Base-by-base conservation (phyloP, 805 yeast species). In the Yamadazyma philogaea region DNA sequence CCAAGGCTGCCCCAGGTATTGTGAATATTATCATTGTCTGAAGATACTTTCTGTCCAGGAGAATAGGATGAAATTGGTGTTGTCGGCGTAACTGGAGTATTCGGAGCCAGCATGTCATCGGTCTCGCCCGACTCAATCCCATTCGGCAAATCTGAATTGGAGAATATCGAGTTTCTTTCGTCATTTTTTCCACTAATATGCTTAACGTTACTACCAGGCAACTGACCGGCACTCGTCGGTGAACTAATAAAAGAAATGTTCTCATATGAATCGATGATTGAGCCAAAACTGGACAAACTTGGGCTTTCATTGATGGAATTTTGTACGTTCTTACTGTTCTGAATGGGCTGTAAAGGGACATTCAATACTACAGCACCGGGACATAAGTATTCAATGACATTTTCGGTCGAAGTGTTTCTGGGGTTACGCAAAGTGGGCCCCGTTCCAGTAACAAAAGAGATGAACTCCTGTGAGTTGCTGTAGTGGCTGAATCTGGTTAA, bases 191-290 rank as follows among this genome's bases (percentile, higher is more conserved):
- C 14, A n/a, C 33, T 33, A 10, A 7, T 12, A 14, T 31, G 18
- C 19, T 39, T 39, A 14, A 24, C 24, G 27, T 21, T 30, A 14
- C 17, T 28, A 20, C 27, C 28, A 11, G 12, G 20, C 5, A 20
- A 24, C 20, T 19, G 27, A 5, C n/a, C 14, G n/a, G 20, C 30
- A 18, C 28, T 35, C 6, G 14, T 18, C 12, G 26, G 20, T 3
- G 39, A 11, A 11, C 16, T 30, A 6, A 33, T 30, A 12, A 35
- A 15, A 7, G 28, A 30, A 22, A 27, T 30, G 34, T 50, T 52
- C 16, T 60, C 66, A 46, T 64, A 64, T 7, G 55, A 51, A 20
- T 60, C 66, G 31, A 63, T 59, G 11, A 64, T 43, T 15, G 65
- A 60, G 2, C 57, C 38, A 44, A 60, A 57, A 30, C 64, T 62